A percentile compares a stretch with the other conserved stretches of the same genome.
Conservation (phyloP, 1,284 basidiomycete species). For the Cystobasidium pallidum region DNA sequence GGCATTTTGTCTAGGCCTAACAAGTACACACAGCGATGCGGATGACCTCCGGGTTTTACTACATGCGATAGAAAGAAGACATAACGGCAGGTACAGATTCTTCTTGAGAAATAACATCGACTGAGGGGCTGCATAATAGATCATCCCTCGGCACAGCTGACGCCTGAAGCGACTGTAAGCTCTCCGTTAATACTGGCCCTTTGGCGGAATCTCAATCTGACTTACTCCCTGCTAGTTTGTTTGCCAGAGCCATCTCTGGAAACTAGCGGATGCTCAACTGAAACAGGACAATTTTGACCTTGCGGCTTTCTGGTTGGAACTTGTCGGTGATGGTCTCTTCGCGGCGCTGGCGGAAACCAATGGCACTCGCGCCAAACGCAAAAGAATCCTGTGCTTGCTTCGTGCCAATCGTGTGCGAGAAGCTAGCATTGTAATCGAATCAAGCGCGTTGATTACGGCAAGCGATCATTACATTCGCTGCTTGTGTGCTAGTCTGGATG, state of each 20-base stretch:
- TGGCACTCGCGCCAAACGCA: slow-evolving; percentile 21
- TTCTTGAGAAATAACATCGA: too few species aligned
- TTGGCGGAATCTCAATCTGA: too few species aligned
- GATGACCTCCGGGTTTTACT: neutral
- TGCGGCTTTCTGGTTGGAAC: slow-evolving; percentile 10
- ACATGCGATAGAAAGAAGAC: neutral
- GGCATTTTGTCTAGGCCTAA: slow-evolving; percentile 18
- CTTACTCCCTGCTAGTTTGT: slow-evolving; percentile 11
- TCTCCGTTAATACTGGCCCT: too few species aligned
- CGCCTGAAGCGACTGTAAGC: slow-evolving; percentile 12
- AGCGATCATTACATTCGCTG: slow-evolving; percentile 33
- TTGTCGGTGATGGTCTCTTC: neutral
- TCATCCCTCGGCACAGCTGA: neutral
- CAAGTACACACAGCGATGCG: neutral
- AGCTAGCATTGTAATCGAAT: neutral
- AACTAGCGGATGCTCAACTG: slow-evolving; percentile 14
- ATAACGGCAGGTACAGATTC: neutral
- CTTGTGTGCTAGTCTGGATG: slow-evolving; percentile 1
- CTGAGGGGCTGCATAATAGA: neutral
- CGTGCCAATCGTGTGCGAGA: neutral
- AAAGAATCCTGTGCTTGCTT: slow-evolving; percentile 20
- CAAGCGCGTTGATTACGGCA: neutral
- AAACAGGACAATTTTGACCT: slow-evolving; percentile 13
- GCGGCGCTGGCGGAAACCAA: neutral
- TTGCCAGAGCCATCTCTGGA: slow-evolving; percentile 25